Conservation (phyloP, 495 filamentous ascomycete species). For the Entonaema liquescens region DNA sequence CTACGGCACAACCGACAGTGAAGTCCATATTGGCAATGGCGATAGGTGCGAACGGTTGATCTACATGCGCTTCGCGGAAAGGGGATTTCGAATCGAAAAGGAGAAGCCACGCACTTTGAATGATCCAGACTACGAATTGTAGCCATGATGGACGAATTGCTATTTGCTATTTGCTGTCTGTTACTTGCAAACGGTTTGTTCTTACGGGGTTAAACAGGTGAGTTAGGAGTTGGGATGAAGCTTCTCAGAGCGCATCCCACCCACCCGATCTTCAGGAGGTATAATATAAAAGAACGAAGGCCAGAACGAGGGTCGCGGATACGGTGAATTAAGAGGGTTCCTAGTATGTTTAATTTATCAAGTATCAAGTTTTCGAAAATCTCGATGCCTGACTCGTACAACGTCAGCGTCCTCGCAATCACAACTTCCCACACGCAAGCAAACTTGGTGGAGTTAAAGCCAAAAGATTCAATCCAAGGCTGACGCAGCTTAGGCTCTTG, state of each 20-base stretch:
- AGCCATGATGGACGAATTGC: conserved; percentile 49
- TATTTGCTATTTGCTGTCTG: background rate
- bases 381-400: conserved; percentile 12
- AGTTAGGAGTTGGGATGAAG: conserved; percentile 34
- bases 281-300: background rate
- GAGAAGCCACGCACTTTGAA: conserved; percentile 49
- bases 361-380: background rate
- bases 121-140: conserved; percentile 59
- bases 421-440: conserved; percentile 3
- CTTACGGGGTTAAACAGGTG: background rate
- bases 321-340: background rate
- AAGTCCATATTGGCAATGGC: background rate
- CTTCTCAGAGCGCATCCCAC: conserved; percentile 41
- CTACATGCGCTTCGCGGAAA: background rate
- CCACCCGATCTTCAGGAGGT: conserved; percentile 25
- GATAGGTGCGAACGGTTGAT: conserved; percentile 2
- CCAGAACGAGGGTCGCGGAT: background rate
- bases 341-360: background rate
- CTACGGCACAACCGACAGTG: background rate
- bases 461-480: conserved; percentile 16
- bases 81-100: background rate
- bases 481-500: conserved; percentile 38
- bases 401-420: conserved; percentile 25
- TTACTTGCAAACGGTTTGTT: background rate
- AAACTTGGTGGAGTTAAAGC: conserved; percentile 15